Percentiles rank a stretch among this genome's conserved stretches.
Conservation (phyloP, 495 filamentous ascomycete genomes). For the Tuber umbilicatum region DNA sequence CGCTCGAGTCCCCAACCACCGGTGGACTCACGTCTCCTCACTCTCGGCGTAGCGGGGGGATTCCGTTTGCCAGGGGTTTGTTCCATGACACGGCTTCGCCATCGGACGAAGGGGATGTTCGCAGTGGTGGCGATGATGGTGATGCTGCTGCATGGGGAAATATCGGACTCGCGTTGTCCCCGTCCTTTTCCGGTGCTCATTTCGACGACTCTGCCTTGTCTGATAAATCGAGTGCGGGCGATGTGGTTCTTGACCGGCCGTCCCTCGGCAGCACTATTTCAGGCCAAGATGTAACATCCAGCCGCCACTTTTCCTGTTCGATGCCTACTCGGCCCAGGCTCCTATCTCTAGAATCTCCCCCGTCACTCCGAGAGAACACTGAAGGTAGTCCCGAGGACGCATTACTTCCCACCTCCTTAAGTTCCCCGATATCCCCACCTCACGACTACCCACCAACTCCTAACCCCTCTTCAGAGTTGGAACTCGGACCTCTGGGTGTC, state of each 20-base stretch:
- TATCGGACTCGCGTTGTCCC: slow-evolving; percentile 25
- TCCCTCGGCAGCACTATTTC: slow-evolving; percentile 6
- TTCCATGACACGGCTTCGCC: background rate
- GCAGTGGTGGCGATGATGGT: background rate
- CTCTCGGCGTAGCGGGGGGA: background rate
- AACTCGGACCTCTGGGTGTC: slow-evolving; percentile 3
- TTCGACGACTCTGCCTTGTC: slow-evolving; percentile 14
- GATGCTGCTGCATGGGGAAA: background rate
- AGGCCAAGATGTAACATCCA: slow-evolving; percentile 20
- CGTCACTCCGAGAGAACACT: background rate
- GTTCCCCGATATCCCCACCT: background rate
- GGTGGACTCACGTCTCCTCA: slow-evolving; percentile 28
- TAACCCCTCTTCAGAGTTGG: background rate
- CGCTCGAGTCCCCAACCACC: slow-evolving; percentile 21
- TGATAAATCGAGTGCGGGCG: background rate
- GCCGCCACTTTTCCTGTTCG: slow-evolving; percentile 31
- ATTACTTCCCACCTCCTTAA: background rate
- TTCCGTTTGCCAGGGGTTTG: background rate
- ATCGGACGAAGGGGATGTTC: background rate
- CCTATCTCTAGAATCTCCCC: background rate
- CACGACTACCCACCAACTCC: background rate
- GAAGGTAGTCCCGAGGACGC: background rate
- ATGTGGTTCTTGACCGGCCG: slow-evolving; percentile 20
- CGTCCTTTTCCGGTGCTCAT: slow-evolving; percentile 10
- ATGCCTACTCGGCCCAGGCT: slow-evolving; percentile 23